Evolutionary conservation across 805 yeast genomes (phyloP).

Genomic region (Candida nemodendra): DNA sequence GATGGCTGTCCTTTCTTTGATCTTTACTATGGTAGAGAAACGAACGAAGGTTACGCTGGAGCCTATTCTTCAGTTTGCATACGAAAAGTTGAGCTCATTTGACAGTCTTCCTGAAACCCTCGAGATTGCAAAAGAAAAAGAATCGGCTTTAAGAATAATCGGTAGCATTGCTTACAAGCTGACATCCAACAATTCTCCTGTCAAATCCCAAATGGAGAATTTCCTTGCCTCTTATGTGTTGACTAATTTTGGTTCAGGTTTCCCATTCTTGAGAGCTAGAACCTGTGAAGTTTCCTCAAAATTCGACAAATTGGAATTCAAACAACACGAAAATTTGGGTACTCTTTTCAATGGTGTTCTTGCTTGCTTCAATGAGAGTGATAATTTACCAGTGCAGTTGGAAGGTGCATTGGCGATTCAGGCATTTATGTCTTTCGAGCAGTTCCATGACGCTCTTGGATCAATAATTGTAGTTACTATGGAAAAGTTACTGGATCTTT

Average conservation of each 20-base stretch:
- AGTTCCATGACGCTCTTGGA: slow-evolving; percentile 67
- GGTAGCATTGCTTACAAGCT: slow-evolving; percentile 69
- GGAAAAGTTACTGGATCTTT: slow-evolving; percentile 70
- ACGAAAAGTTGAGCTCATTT: slow-evolving; percentile 44
- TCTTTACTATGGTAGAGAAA: slow-evolving; percentile 70
- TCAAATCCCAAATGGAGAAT: slow-evolving; percentile 60
- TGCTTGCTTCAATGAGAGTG: slow-evolving; percentile 44
- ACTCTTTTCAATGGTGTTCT: slow-evolving; percentile 47
- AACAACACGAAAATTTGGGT: slow-evolving; percentile 36
- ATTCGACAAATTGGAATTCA: slow-evolving; percentile 60
- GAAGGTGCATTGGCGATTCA: slow-evolving; percentile 86
- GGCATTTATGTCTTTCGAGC: slow-evolving; percentile 62
- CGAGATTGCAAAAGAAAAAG: slow-evolving; percentile 63
- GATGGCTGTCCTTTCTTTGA: slow-evolving; percentile 71
- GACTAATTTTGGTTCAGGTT: slow-evolving; percentile 65
- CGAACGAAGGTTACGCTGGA: slow-evolving; percentile 59
- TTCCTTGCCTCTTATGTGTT: slow-evolving; percentile 63
- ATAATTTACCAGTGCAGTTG: slow-evolving; percentile 70
- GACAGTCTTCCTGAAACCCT: slow-evolving; percentile 38
- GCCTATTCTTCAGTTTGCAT: slow-evolving; percentile 60
- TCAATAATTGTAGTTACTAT: slow-evolving; percentile 74
- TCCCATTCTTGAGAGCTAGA: slow-evolving; percentile 73
- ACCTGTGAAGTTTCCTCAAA: slow-evolving; percentile 64
- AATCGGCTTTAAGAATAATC: slow-evolving; percentile 76
- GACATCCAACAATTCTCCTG: slow-evolving; percentile 54